phyloP scores from a whole-genome alignment of 2,329 filamentous ascomycete species.

The Penicillium janthinellum region DNA sequence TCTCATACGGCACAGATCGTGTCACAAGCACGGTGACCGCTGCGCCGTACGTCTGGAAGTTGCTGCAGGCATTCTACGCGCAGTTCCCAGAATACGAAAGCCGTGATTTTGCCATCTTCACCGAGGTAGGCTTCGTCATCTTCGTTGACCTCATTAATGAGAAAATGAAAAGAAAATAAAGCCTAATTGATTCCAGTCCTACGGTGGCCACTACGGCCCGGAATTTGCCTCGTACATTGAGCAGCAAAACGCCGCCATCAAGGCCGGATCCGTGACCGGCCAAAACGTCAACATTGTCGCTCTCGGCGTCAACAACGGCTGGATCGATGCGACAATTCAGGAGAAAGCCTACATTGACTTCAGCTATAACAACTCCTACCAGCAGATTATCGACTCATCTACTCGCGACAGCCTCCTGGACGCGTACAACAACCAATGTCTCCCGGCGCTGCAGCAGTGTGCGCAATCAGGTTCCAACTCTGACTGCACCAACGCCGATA shows the following conservation, averaged over 20 bases:
- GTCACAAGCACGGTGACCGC: constrained; percentile 49
- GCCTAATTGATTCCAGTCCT: constrained; percentile 26
- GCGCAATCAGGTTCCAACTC: constrained; percentile 30
- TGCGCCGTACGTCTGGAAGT: constrained; percentile 56
- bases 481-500: constrained; percentile 38
- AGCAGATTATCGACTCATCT: constrained; percentile 42
- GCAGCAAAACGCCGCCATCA: constrained; percentile 38
- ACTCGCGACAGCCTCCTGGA: constrained; percentile 35
- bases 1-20: constrained; percentile 32
- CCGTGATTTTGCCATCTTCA: constrained; percentile 39
- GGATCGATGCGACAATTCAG: constrained; percentile 53
- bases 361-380: constrained; percentile 52
- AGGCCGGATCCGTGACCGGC: constrained; percentile 43
- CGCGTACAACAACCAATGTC: constrained; percentile 40
- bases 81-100: constrained; percentile 44
- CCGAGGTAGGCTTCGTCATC: constrained; percentile 24
- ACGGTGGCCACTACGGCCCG: constrained; percentile 41
- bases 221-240: constrained; percentile 42
- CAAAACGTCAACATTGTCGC: constrained; percentile 55
- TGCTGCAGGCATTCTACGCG: constrained; percentile 53
- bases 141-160: neutral
- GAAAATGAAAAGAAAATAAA: no score
- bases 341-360: constrained; percentile 50
- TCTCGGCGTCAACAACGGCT: constrained; percentile 60
- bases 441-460: constrained; percentile 45